Conservation (phyloP, 1,284 basidiomycete species). For the Vanrija sp. region DNA sequence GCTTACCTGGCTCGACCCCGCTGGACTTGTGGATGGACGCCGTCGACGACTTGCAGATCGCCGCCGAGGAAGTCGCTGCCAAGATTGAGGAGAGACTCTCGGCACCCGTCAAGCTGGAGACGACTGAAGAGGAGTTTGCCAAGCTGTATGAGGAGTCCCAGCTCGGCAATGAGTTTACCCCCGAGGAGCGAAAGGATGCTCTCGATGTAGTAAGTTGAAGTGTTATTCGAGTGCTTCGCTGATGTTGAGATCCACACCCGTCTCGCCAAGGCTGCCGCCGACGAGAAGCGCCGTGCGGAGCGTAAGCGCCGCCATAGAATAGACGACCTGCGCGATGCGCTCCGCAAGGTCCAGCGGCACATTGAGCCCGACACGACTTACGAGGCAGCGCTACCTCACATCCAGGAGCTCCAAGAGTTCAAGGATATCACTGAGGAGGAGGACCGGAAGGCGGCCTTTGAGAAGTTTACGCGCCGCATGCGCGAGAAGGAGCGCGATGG, state of each 20-base stretch:
- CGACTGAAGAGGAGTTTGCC: slow-evolving; percentile 55
- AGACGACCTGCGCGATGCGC: slow-evolving; percentile 92
- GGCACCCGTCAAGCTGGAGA: slow-evolving; percentile 49
- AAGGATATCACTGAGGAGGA: slow-evolving; percentile 73
- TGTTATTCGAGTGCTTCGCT: neutral
- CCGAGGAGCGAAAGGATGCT: slow-evolving; percentile 57
- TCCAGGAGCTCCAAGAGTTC: slow-evolving; percentile 76
- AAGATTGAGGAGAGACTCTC: slow-evolving; percentile 51
- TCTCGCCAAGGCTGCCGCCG: slow-evolving; percentile 68
- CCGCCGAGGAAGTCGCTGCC: slow-evolving; percentile 70
- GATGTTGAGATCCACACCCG: slow-evolving; percentile 62
- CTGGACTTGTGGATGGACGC: slow-evolving; percentile 94
- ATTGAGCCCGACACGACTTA: slow-evolving; percentile 69
- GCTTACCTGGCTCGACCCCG: slow-evolving; percentile 87
- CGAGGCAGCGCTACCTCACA: slow-evolving; percentile 70
- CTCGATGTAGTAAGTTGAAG: slow-evolving; percentile 62
- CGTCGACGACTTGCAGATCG: slow-evolving; percentile 80
- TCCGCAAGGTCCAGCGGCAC: slow-evolving; percentile 74
- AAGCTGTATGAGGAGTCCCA: slow-evolving; percentile 52
- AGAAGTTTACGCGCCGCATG: slow-evolving; percentile 79
- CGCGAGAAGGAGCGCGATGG: slow-evolving; percentile 73
- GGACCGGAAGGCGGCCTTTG: slow-evolving; percentile 69
- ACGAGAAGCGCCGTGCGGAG: slow-evolving; percentile 75
- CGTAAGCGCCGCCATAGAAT: slow-evolving; percentile 79
- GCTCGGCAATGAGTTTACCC: slow-evolving; percentile 45